Evolutionary conservation across 192 early-diverging fungal species (phyloP).

Genomic region (Entomortierella lignicola): DNA sequence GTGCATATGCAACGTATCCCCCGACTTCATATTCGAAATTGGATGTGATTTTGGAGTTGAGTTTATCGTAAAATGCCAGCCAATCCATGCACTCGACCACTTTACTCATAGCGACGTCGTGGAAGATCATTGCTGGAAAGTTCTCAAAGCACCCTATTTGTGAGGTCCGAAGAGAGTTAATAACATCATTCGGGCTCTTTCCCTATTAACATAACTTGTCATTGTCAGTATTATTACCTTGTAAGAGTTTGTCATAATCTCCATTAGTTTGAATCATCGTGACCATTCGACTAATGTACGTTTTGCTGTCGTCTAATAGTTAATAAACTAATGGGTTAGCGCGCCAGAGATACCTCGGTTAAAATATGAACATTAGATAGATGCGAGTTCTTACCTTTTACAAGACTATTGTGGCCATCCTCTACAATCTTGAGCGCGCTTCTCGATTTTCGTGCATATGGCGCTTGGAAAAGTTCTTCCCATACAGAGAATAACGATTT

Average conservation of each 20-base stretch:
- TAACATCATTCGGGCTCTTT: neutral
- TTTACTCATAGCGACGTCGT: slow-evolving; percentile 77
- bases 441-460: slow-evolving; percentile 37
- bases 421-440: slow-evolving; percentile 40
- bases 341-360: neutral
- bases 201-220: no score
- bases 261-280: slow-evolving; percentile 70
- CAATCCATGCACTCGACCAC: slow-evolving; percentile 78
- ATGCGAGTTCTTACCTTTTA: slow-evolving; percentile 21
- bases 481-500: slow-evolving; percentile 83
- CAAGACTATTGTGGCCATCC: slow-evolving; percentile 40
- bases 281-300: slow-evolving; percentile 65
- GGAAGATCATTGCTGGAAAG: slow-evolving; percentile 83
- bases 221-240: slow-evolving; percentile 76
- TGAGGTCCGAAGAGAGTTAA: neutral
- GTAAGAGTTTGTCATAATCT: slow-evolving; percentile 89
- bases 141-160: slow-evolving; percentile 90
- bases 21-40: slow-evolving; percentile 67
- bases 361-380: neutral
- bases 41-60: slow-evolving; percentile 63
- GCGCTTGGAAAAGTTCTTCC: slow-evolving; percentile 80
- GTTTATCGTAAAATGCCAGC: slow-evolving; percentile 84
- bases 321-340: neutral
- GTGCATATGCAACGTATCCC: slow-evolving; percentile 75
- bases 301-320: slow-evolving; percentile 46